Evolutionary conservation across 148 eudicot species (phyloP), one percentile per base, ranked within the genome.

Genomic region (Cornus controversa): DNA sequence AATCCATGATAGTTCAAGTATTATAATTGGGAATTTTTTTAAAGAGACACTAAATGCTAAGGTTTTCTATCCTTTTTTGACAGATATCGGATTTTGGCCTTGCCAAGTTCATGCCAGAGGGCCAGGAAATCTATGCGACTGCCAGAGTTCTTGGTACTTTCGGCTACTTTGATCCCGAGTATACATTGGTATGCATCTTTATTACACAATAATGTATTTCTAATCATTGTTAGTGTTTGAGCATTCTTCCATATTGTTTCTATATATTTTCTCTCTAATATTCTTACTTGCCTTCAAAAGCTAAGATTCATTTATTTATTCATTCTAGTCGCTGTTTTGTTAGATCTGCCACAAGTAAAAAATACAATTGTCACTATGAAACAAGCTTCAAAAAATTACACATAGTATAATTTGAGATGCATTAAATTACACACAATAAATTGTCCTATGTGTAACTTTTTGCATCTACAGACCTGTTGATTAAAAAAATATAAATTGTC

Each of bases 31-130:
- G 54, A 74, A n/a, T n/a, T 40, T 26, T 42, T 10, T 24, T 24
- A 1, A 74, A 31, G 5, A 24, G 54, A 63, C 4, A 22, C 26
- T 50, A 31, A 22, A 47, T 67, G 13, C 65, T 20, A 22, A 67
- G 40, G 58, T 28, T 67, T 75, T 9, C n/a, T 3, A 0, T 28
- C 22, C 5, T 71, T 58, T 58, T 53, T 74, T 1, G 63, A 71
- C 90, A 90, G 97, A 92, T 94, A 84, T 92, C 98, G 57, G 98
- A 94, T 84, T 94, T 94, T 82, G 98, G 98, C 72, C 89, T 92
- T 27, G 98, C 98, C n/a, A 94, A 92, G 86, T 74, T 94, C 78
- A 90, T 94, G 98, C 98, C 98, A 58, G 97, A 92, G 70, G 98
- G 95, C 68, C 92, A 92, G 76, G 95, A 94, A 75, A 88, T 86